Base-by-base conservation (phyloP, 306 rosid genomes). In the Erythrophleum fordii region DNA sequence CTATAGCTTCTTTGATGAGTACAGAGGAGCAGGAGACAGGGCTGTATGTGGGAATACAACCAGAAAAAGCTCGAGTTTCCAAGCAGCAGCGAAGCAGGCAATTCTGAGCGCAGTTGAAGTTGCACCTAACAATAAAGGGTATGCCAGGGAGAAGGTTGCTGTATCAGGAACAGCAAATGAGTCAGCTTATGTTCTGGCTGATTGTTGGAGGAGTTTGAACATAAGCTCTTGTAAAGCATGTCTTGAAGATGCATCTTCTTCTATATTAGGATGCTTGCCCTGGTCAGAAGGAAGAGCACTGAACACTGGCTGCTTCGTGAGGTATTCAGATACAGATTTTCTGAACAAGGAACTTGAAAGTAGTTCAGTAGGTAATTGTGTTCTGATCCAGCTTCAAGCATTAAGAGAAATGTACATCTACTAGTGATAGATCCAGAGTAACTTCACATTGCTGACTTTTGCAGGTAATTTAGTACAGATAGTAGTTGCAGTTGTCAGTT, bases 261-360 rank as follows among this genome's bases (percentile, higher is more conserved):
- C 96, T 5, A 71, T 93, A 18, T 67, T 87, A 75, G 77, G 81
- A 56, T 95, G 99, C 81, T 89, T 95, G 82, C 99, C 99, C 16
- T 80, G 79, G 85, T 84, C 94, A 0, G 97, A 95, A 81, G 99
- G 94, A 17, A 82, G 98, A 17, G 99, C 93, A 0, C 52, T 93
- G 46, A 62, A 91, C 79, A 89, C 97, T 0, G 98, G 99, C 8
- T 95, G 98, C 93, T 93, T 93, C 89, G 84, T 95, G 94, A 93
- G 96, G 87, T 95, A 91, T 85, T 93, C 97, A 0, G 89, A 93
- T 77, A 88, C 2, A 35, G 88, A 95, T 73, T 95, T 95, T 79
- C 94, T 95, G 77, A 93, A 95, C 85, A 83, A 83, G 77, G 83
- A 83, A 80, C 64, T 8, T 22, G 75, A 77, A 73, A 84, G 46